Evolutionary conservation across 768 basidiomycete species (phyloP), one percentile per base, ranked within the genome.

Genomic region (Glaciozyma antarctica): DNA sequence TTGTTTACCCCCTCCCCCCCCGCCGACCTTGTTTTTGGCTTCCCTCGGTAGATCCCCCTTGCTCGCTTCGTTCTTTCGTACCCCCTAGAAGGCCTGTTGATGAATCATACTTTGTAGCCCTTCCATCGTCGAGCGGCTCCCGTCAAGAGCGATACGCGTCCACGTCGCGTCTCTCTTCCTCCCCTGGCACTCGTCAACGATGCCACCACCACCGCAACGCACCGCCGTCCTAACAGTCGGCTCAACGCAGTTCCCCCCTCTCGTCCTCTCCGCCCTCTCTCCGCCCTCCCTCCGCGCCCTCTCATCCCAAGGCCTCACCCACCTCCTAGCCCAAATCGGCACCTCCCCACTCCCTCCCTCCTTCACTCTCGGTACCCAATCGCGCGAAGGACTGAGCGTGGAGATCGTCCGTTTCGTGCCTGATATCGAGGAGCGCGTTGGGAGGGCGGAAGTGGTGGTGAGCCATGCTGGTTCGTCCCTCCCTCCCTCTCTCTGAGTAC

Each of bases 401-500:
- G 81, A 86, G 70, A 77, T 85, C 44, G 88, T 86, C 82, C 81
- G 78, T 68, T 93, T 88, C 79, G 87, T 86, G 74, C 80, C 85
- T 13, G 83, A 86, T 26, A 79, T 97, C 65, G 80, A 84, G 60
- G 81, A 80, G 7, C 83, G 86, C 49, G 86, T 86, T 64, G 78
- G 79, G 43, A 78, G 75, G 24, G 85, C 88, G 55, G 86, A 90
- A 74, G 77, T 92, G 58, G 82, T 99, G 59, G 87, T 99, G 47
- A 88, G 90, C 71, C 94, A 98, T 81, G 94, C 91, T 74, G 94
- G 94, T 91, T 74, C 70, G 83, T 68, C 30, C 66, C 60, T 57
- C 15, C 63, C 61, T 53, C 44, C 26, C 16, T 17, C 32, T 15
- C 17, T 17, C 34, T 16, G 16, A 22, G 12, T 21, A 16, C 12